Evolutionary conservation across 2,329 filamentous ascomycete species (phyloP).

Genomic region (Lachnellula cervina): DNA sequence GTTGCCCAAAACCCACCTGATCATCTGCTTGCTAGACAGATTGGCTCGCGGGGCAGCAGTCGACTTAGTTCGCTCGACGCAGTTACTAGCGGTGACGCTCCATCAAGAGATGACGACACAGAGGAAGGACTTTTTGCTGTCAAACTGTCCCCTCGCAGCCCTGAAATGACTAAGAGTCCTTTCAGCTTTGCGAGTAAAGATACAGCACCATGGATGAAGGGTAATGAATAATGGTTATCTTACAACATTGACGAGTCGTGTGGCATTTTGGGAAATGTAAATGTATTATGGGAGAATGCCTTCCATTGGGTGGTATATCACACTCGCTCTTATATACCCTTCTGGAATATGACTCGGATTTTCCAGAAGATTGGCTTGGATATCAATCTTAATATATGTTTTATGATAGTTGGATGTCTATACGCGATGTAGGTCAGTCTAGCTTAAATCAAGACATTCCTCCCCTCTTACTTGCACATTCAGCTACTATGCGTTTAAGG

Average conservation of each 20-base stretch:
- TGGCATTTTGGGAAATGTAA: conserved; percentile 4
- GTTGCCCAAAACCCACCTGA: conserved; percentile 26
- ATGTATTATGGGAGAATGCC: background rate
- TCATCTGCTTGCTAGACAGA: conserved; percentile 23
- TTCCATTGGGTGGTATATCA: conserved; percentile 10
- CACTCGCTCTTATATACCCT: conserved; percentile 14
- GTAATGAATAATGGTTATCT: conserved; percentile 16
- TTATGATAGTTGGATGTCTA: too few relatives aligned
- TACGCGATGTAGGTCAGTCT: too few relatives aligned
- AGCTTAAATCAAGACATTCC: too few relatives aligned
- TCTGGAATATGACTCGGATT: background rate
- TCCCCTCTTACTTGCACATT: too few relatives aligned
- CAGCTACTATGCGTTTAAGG: too few relatives aligned
- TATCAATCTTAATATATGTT: background rate
- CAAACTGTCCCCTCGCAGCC: conserved; percentile 79
- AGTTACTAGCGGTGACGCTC: conserved; percentile 32
- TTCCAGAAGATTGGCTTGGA: background rate
- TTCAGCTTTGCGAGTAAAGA: conserved; percentile 51
- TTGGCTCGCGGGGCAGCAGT: conserved; percentile 15
- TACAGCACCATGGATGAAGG: conserved; percentile 27
- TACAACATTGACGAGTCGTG: conserved; percentile 4
- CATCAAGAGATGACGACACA: conserved; percentile 42
- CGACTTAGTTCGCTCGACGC: conserved; percentile 33
- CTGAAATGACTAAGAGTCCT: conserved; percentile 78
- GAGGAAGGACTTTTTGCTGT: conserved; percentile 85